Base-by-base conservation (phyloP, 176 grass and related monocot genomes). In the Ensete glaucum region DNA sequence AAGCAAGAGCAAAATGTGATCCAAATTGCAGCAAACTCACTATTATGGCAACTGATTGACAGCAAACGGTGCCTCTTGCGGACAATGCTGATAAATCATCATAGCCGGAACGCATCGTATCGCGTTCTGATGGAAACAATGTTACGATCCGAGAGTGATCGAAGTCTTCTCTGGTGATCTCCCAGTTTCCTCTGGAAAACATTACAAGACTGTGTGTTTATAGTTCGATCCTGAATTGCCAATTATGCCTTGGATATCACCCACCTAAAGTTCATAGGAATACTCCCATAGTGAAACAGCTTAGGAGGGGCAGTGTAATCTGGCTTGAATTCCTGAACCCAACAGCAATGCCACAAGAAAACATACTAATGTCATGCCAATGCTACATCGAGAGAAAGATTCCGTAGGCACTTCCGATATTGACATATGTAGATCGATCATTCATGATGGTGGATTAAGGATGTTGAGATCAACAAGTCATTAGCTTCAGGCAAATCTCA, bases 401-500 rank as follows among this genome's bases (percentile, higher is more conserved):
- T 43, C 34, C 4, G 34, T 43, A 43, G 34, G 34, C 29, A 34
- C 29, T 34, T 34, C 4, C 29, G 29, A 43, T 43, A 43, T 43
- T 6, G 34, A 43, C 34, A 43, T 43, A 43, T 43, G 34, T 43
- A 43, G 4, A 43, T 43, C 34, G 3, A 43, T 43, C 34, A 43
- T 43, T 43, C 34, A 43, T 43, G 4, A 43, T 43, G 34, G 34
- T 43, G 34, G 34, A 43, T 69, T 69, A n/a, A 76, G 25, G 50
- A 2, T 23, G 48, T 52, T 14, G 15, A 4, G 25, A 69, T 2
- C 1, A 51, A 29, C 58, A 55, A 23, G 19, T 27, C 60, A 49
- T 85, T 17, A 96, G 89, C 92, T 96, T 54, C 12, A 92, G 78
- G 89, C 92, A 96, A 73, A 96, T 96, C 85, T 96, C 92, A 23